Base-by-base conservation (phyloP, 2,329 filamentous ascomycete species). In the Kalmusia sp. region DNA sequence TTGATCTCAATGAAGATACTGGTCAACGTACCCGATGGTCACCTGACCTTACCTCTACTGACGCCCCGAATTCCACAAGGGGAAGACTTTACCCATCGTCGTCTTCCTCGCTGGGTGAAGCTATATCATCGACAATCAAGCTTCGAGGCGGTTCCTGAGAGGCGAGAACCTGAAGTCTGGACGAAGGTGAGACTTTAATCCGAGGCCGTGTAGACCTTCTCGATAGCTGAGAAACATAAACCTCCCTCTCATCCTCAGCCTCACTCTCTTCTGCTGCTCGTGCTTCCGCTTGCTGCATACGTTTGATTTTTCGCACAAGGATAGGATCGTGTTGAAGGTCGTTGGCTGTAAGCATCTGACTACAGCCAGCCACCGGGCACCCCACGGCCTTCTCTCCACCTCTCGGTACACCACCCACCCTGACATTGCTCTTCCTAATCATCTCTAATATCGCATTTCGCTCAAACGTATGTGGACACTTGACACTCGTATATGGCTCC, bases 391-490 rank as follows among this genome's bases (percentile, higher is more conserved):
- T 62, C 39, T 64, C 52, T 50, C 60, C 74, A 47, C 45, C 37
- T 4, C 59, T 59, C n/a, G 47, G 51, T 12, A 54, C 56, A 2
- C 52, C 57, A 2, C 64, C 65, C 9, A 61, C 46, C 2, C 49
- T 62, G 1, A 25, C 35, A 11, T 39, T 34, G 19, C 68, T 71
- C 6, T 51, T 47, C 3, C 69, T 49, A 31, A 80, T 80, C 69
- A 79, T 87, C 37, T 85, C 81, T 21, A 84, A 52, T 33, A 93
- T 87, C 0, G 85, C 84, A 1, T 70, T 65, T 70, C 84, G 87
- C 67, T 93, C 88, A 67, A 91, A 93, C 0, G 83, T 87, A 70
- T 93, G 90, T 50, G 84, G 86, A 77, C 90, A 93, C 59, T 84
- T 83, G 12, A 69, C 76, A 62, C 84, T 90, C 50, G 84, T 89